Base-by-base conservation (phyloP, 305 asterid genomes). In the Fraxinus sp. region DNA sequence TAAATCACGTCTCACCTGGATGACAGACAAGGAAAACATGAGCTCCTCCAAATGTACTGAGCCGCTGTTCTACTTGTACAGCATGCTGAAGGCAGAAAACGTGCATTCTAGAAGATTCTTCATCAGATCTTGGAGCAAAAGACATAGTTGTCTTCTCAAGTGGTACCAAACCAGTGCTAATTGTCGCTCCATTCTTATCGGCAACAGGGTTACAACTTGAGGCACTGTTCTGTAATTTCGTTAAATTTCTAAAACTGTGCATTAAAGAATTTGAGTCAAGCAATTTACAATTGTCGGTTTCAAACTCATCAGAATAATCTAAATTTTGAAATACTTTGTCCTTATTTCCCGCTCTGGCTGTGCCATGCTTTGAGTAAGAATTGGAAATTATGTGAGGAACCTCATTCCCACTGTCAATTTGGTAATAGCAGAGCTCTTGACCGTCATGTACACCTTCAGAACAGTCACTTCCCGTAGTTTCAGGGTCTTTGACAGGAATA, bases 41-140 rank as follows among this genome's bases (percentile, higher is more conserved):
- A 57, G 91, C 94, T 22, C 99, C 99, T 74, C 99, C 99, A 83
- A 97, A 74, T 75, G 82, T 75, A 71, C 90, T 91, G 87, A 97
- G 98, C 85, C 82, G 87, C 79, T 92, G 90, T 75, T 93, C 91
- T 77, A 95, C 98, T 90, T 93, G 94, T 68, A 92, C 84, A 75
- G 98, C 98, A 88, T 95, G 98, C 85, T 97, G 91, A 78, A 97
- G 99, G 86, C 99, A 97, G 90, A 97, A 97, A 79, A 97, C 93
- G 80, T 97, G 99, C 91, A 90, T 91, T 81, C 98, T 91, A 83
- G 94, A 95, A 89, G 97, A 92, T 86, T 97, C 98, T 83, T 90
- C 98, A 82, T 95, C 94, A 55, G 92, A 87, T 86, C 86, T 89
- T 28, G 90, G 39, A 75, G 92, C n/a, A 78, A 87, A 86, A 72